Percentiles rank a stretch among this genome's conserved stretches.
These are phyloP conservation scores for Zygnema circumcarinatum DNA, from an alignment of 139 green algal genomes.

Conservation along the genomic window DNA sequence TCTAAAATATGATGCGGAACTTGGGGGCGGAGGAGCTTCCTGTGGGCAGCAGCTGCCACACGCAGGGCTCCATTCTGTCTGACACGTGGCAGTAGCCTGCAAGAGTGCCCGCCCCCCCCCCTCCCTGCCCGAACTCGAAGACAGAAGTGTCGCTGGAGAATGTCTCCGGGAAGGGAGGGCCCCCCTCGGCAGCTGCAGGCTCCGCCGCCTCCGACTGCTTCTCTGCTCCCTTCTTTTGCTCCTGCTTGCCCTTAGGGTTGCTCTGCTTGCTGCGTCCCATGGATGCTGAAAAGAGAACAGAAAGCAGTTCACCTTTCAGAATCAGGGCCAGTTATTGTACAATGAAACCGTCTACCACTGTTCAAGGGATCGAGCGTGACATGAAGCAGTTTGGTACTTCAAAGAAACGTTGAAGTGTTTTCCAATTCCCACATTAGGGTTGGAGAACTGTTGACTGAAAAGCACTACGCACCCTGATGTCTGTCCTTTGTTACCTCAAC, in stretches of 20 bases:
- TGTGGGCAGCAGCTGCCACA: neutral
- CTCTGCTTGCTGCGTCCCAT: too few species aligned
- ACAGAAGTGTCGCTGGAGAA: neutral
- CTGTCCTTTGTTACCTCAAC: too few species aligned
- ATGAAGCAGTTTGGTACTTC: too few species aligned
- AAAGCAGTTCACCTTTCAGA: too few species aligned
- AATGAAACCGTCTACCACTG: too few species aligned
- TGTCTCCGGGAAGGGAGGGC: neutral
- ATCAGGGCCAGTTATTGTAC: too few species aligned
- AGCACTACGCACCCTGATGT: too few species aligned
- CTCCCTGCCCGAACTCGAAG: neutral
- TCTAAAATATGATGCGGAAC: neutral
- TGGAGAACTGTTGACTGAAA: too few species aligned
- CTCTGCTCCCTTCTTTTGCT: neutral
- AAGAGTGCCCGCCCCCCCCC: neutral
- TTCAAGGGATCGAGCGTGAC: too few species aligned
- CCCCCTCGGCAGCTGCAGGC: neutral
- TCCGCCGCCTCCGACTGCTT: neutral
- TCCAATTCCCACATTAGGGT: too few species aligned
- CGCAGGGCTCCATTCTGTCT: neutral
- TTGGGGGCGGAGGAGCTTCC: neutral
- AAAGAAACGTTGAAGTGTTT: too few species aligned
- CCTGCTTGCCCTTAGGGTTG: neutral
- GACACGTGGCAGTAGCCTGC: neutral
- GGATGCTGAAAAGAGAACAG: too few species aligned